These are phyloP conservation scores for Saccharum hybrid DNA, from an alignment of 202 grass and related monocot genomes.

Conservation along the genomic window DNA sequence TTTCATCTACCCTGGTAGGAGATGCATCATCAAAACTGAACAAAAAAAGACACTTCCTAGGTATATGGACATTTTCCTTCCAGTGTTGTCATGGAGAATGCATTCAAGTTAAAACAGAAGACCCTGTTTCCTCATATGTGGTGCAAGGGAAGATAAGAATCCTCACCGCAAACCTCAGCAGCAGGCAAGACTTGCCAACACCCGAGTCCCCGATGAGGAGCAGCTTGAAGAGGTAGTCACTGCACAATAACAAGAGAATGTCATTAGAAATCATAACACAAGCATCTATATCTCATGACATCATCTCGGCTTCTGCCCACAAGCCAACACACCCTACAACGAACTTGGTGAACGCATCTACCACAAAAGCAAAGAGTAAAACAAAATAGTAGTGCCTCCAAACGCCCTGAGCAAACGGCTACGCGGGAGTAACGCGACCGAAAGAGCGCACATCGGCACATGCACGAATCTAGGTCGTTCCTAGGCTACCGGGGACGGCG, in stretches of 20 bases:
- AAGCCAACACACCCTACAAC: background rate
- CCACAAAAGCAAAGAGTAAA: background rate
- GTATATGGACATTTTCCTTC: background rate
- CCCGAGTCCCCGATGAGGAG: slow-evolving; percentile 77
- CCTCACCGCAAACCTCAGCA: slow-evolving; percentile 81
- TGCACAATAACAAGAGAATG: slow-evolving; percentile 44
- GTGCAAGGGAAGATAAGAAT: background rate
- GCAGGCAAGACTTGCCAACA: slow-evolving; percentile 77
- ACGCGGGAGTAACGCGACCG: background rate
- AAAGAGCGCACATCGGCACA: background rate
- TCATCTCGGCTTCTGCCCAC: background rate
- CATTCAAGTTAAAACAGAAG: slow-evolving; percentile 9
- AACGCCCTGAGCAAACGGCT: background rate
- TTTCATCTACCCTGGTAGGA: background rate
- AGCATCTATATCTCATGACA: slow-evolving; percentile 8
- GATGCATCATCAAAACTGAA: slow-evolving; percentile 2
- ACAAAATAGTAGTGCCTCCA: background rate
- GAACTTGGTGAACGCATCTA: background rate
- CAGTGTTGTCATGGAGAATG: background rate
- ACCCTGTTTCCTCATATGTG: background rate
- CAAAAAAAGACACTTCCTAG: background rate
- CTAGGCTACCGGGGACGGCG: background rate
- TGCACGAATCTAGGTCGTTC: slow-evolving; percentile 21
- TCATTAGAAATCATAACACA: background rate
- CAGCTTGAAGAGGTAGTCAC: slow-evolving; percentile 79